Base-by-base conservation (phyloP, 2,329 filamentous ascomycete genomes). In the Fusarium sp. region DNA sequence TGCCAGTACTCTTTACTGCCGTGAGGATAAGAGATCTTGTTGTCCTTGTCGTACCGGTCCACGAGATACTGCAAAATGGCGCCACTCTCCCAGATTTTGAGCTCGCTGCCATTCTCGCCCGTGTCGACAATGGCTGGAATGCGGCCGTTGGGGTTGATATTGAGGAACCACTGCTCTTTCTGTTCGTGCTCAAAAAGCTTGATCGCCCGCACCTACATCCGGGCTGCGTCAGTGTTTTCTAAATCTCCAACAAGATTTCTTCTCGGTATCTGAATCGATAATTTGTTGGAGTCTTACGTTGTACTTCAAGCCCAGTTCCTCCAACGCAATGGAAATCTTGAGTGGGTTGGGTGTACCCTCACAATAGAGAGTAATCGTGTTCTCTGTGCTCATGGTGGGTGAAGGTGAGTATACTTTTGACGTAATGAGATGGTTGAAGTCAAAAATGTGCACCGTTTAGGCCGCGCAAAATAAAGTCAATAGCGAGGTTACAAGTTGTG, bases 111-210 rank as follows among this genome's bases (percentile, higher is more conserved):
- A 78, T 95, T 90, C 7, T 84, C 84, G 78, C 92, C 91, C 13
- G 85, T 92, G 80, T 97, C 94, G 8, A 92, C 95, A 49, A 97
- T 75, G 56, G 94, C 94, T 4, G 94, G 94, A 72, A 97, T 97
- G 68, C 94, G 92, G 68, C 94, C 94, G 79, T 97, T 97, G 67
- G 94, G 94, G 80, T 97, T 97, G 83, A 97, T 96, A 43, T 90
- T 88, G 20, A 96, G 86, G 81, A 95, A 97, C 93, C 93, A 97
- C 18, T 88, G 88, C 79, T 95, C 83, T 76, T 95, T 96, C 74
- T 96, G 93, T 17, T 83, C 86, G 77, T 93, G 92, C 66, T 91
- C 91, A 69, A 79, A 82, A 55, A 97, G 86, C 17, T 92, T 85
- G 71, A 96, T 89, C 46, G 86, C 83, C 55, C 89, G 86, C 45